Evolutionary conservation across 306 rosid genomes (phyloP), one percentile per base, ranked within the genome.

Genomic region (Prunus mongolica): DNA sequence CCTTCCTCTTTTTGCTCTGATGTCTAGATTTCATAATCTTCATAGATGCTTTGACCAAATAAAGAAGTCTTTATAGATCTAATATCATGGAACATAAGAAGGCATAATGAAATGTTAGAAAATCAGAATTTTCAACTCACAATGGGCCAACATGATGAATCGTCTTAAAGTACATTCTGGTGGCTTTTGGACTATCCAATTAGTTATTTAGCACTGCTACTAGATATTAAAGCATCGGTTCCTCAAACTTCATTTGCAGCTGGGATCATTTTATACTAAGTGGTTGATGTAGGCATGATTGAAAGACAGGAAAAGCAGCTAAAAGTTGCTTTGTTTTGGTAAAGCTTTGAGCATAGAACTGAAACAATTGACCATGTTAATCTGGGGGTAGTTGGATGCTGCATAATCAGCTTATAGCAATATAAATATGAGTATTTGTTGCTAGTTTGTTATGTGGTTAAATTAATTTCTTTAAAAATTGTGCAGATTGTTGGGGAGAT

Each of bases 401-500:
- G 9, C 50, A 22, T 14, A 15, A 51, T 70, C 49, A 30, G 47
- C 16, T 25, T 8, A 61, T 61, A 24, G 44, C n/a, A 34, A 78
- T 49, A 32, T 15, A 51, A 30, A 20, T 18, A 24, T 55, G 3
- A 38, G 45, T 56, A 65, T 69, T 27, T 66, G 25, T 15, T 65
- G 18, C 80, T 52, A 28, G 12, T 56, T 47, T 78, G 15, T 56
- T 67, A 46, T 27, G 20, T 69, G 51, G 30, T 72, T 85, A 14
- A 75, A 27, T 46, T 25, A 58, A 64, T 14, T 87, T 61, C 46
- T 56, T 32, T 51, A 66, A 70, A 73, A 60, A 24, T 15, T 67
- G 68, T 13, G 78, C 90, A 94, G 97, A 84, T 86, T 79, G 95
- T 94, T 20, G 85, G 83, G 71, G 84, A 70, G 61, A 90, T 94